Percentiles rank a stretch among this genome's conserved stretches.
phyloP scores from a whole-genome alignment of 257 asterid genomes.

The Ocimum tenuiflorum region DNA sequence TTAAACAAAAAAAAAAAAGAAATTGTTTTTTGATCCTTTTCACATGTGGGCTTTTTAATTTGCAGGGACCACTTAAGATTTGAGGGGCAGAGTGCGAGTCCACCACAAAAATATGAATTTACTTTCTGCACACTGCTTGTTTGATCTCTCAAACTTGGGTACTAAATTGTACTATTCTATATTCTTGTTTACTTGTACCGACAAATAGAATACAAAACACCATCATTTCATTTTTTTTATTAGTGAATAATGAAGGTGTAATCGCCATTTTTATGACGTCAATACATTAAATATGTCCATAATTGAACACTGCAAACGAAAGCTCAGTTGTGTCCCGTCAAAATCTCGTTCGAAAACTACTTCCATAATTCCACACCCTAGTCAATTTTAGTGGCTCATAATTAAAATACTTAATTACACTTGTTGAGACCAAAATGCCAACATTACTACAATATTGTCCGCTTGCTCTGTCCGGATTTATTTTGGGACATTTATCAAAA shows the following conservation, averaged over 20 bases:
- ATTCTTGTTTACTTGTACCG: constrained; percentile 7
- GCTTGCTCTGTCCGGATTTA: too few relatives aligned
- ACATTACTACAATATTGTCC: too few relatives aligned
- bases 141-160: constrained; percentile 4
- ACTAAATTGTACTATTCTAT: constrained; percentile 12
- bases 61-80: constrained; percentile 32
- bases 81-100: background rate
- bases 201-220: constrained; percentile 7
- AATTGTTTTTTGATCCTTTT: background rate
- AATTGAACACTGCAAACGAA: background rate
- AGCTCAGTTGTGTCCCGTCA: too few relatives aligned
- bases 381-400: too few relatives aligned
- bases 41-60: constrained; percentile 19
- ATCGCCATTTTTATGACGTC: too few relatives aligned
- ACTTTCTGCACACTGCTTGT: constrained; percentile 11
- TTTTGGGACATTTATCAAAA: too few relatives aligned
- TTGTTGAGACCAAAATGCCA: too few relatives aligned
- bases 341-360: too few relatives aligned
- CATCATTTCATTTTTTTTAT: background rate
- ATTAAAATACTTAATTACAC: too few relatives aligned
- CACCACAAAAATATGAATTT: background rate
- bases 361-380: too few relatives aligned
- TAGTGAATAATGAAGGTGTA: too few relatives aligned
- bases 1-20: too few relatives aligned
- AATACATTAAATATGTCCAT: background rate